A percentile compares a stretch with the other conserved stretches of the same genome.
Conservation (phyloP, 768 basidiomycete genomes). For the Cystoderma amianthinum region DNA sequence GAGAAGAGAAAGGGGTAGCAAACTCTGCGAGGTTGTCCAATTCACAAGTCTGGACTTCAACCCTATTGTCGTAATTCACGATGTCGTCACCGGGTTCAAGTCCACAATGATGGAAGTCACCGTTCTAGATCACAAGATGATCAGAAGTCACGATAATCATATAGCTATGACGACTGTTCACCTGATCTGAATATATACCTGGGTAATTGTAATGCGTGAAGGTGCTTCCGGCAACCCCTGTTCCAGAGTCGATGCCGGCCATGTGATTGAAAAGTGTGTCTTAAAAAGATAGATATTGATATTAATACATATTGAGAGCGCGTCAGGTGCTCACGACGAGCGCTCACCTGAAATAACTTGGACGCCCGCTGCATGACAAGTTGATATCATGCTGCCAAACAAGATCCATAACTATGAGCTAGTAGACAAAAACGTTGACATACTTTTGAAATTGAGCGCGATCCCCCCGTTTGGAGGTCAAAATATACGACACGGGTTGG, state of each 20-base stretch:
- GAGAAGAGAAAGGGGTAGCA: slow-evolving; percentile 11
- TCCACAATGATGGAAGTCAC: slow-evolving; percentile 64
- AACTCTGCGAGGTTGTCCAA: slow-evolving; percentile 47
- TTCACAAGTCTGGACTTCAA: slow-evolving; percentile 54
- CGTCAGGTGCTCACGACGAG: too few species aligned
- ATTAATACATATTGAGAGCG: too few species aligned
- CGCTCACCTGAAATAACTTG: slow-evolving; percentile 45
- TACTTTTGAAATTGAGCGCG: slow-evolving; percentile 40
- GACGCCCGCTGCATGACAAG: slow-evolving; percentile 51
- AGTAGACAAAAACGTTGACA: slow-evolving; percentile 8
- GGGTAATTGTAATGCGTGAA: slow-evolving; percentile 51
- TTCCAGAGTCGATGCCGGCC: slow-evolving; percentile 43
- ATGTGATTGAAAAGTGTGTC: slow-evolving; percentile 66
- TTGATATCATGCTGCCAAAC: slow-evolving; percentile 33
- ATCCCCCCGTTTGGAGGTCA: slow-evolving; percentile 61
- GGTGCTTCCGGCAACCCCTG: slow-evolving; percentile 39
- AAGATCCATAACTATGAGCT: neutral
- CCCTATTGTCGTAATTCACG: slow-evolving; percentile 42
- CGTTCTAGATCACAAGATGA: neutral
- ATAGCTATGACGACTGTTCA: slow-evolving; percentile 15
- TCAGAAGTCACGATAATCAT: neutral
- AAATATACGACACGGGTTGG: slow-evolving; percentile 57
- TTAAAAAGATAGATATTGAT: too few species aligned
- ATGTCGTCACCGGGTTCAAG: slow-evolving; percentile 45
- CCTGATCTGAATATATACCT: slow-evolving; percentile 37